Conservation (phyloP, 1,139 yeast genomes). For the Candida sojae region DNA sequence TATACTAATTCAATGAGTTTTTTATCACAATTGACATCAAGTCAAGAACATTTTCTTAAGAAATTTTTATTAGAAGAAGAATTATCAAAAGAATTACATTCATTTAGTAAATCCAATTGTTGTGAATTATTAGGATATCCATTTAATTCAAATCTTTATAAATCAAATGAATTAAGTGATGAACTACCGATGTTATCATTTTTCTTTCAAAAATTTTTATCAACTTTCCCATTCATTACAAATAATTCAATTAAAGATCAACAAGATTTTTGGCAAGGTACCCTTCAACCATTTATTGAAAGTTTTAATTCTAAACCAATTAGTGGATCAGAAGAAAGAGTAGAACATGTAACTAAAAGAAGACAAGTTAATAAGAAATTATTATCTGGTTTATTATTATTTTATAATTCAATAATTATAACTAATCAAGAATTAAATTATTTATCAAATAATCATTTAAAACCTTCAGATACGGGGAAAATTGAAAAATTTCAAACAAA, state of each 20-base stretch:
- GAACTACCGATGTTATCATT: constrained; percentile 69
- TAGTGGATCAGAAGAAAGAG: constrained; percentile 66
- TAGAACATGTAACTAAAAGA: constrained; percentile 74
- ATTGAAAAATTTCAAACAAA: constrained; percentile 35
- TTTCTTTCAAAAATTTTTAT: constrained; percentile 61
- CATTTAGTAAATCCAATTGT: constrained; percentile 58
- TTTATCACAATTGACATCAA: constrained; percentile 20
- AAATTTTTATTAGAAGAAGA: constrained; percentile 70
- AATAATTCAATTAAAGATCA: constrained; percentile 47
- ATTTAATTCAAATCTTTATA: constrained; percentile 34
- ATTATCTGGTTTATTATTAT: constrained; percentile 60
- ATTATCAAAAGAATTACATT: constrained; percentile 60
- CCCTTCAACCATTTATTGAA: constrained; percentile 79
- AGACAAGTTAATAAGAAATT: constrained; percentile 59
- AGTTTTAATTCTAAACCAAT: constrained; percentile 71
- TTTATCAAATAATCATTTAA: constrained; percentile 40
- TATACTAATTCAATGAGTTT: neutral
- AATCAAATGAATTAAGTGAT: constrained; percentile 15
- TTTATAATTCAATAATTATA: constrained; percentile 75
- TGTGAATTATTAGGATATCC: constrained; percentile 74
- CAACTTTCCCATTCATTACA: constrained; percentile 74
- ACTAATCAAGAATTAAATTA: constrained; percentile 60
- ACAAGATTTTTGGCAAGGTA: constrained; percentile 69
- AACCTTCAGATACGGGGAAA: constrained; percentile 56
- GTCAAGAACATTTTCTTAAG: constrained; percentile 83